Base-by-base conservation (phyloP, 1,284 basidiomycete species). In the Pyrrhoderma noxium region DNA sequence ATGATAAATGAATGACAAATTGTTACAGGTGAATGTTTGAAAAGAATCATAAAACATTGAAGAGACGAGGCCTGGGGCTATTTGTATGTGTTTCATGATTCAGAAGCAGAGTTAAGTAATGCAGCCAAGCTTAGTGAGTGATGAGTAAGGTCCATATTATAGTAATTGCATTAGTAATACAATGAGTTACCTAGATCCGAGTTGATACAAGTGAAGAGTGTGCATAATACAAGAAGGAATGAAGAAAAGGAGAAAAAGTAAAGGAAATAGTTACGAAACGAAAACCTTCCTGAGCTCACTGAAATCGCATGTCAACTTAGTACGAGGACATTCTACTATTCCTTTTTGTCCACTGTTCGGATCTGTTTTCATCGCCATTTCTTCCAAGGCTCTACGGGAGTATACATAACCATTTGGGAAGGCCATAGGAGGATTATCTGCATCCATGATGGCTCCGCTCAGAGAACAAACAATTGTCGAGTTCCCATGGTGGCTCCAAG, bases 371-470 rank as follows among this genome's bases (percentile, higher is more conserved):
- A 78, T 71, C 0, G 91, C 88, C 82, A 95, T 89, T 38, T 90
- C 85, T 59, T 85, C 76, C 51, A 96, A 71, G 1, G 85, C 89
- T 88, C 93, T 58, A 63, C 79, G 76, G 16, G 93, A 95, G 65
- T 99, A 99, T 16, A 98, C 93, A 58, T 88, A 77, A 2, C 94
- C 95, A 57, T 90, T 87, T 0, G 92, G 89, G 62, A 98, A 89
- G n/a, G 81, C 86, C 80, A 93, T 77, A 1, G 90, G 90, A 70
- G 84, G 87, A 61, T 94, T 95, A 64, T 93, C 82, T 57, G 84
- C 93, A 61, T 97, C 87, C 85, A 98, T 96, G 54, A 98, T 91
- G 64, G 84, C 85, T 21, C 95, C 94, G 52, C 77, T 90, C 58
- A 96, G 77, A 40, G 81, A 71, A 65, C 96, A 99, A 9, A 99